Conservation (phyloP, 2,329 filamentous ascomycete genomes). For the Fusarium globosum region DNA sequence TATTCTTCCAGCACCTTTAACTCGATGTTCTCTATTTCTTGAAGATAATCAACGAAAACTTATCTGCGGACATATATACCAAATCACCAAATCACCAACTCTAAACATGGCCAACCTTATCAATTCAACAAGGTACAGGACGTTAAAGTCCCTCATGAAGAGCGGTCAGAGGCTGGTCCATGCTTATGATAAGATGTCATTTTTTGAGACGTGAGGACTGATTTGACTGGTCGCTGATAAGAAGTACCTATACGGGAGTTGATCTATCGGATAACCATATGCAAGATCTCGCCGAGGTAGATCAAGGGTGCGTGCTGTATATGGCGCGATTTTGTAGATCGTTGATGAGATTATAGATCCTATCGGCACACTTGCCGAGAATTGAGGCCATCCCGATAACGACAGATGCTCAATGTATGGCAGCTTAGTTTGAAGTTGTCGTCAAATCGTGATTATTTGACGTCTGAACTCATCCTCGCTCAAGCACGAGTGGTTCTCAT, state of each 20-base stretch:
- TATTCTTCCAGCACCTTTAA: fast-evolving
- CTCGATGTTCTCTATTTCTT: neutral
- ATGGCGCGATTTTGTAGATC: neutral
- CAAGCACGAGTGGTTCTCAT: too few relatives aligned
- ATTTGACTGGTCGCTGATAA: neutral
- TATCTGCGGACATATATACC: neutral
- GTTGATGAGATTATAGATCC: neutral
- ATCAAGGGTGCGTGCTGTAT: neutral
- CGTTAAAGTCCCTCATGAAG: neutral
- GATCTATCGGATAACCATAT: constrained; percentile 9
- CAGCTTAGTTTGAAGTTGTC: neutral
- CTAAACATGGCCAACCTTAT: neutral
- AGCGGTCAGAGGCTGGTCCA: constrained; percentile 13
- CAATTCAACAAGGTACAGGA: neutral
- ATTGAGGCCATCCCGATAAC: neutral
- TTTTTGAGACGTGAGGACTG: neutral
- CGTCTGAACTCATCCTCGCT: too few relatives aligned
- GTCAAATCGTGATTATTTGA: too few relatives aligned
- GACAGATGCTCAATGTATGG: neutral
- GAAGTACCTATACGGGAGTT: constrained; percentile 4
- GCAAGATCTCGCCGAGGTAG: neutral
- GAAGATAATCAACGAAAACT: neutral
- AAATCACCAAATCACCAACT: neutral
- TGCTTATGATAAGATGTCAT: neutral
- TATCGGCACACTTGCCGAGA: neutral